Evolutionary conservation across 139 green algal species (phyloP).

Genomic region (Chlamydomonas eustigma): DNA sequence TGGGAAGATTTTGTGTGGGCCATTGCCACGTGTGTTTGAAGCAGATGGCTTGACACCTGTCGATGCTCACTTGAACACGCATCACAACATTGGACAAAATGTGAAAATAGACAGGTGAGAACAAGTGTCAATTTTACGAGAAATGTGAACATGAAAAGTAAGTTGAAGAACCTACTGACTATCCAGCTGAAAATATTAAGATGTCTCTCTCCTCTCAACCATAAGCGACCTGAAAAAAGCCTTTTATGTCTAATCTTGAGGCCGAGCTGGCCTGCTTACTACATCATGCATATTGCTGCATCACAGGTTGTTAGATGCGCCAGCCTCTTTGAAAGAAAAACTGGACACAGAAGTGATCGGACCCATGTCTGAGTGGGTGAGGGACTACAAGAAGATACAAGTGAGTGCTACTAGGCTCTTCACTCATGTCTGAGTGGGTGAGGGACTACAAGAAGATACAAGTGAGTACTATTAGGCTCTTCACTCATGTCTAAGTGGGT

Average conservation of each 20-base stretch:
- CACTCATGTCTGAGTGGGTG: neutral
- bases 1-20: slow-evolving; percentile 54
- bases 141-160: too few species aligned
- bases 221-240: too few species aligned
- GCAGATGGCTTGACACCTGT: neutral
- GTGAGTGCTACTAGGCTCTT: neutral
- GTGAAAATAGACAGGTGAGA: neutral
- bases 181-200: too few species aligned
- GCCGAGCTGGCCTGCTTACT: too few species aligned
- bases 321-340: neutral
- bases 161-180: too few species aligned
- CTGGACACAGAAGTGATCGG: neutral
- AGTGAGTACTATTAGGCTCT: neutral
- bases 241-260: too few species aligned
- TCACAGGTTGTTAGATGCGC: neutral
- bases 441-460: slow-evolving; percentile 1
- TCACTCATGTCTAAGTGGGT: neutral
- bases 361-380: neutral
- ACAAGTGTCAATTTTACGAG: neutral
- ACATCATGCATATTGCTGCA: too few species aligned
- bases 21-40: slow-evolving; percentile 47
- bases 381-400: neutral
- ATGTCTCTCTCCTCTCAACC: too few species aligned
- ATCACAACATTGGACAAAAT: neutral
- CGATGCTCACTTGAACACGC: neutral